Evolutionary conservation across 2,329 filamentous ascomycete species (phyloP), one percentile per base, ranked within the genome.

Genomic region (Botryotinia globosa): DNA sequence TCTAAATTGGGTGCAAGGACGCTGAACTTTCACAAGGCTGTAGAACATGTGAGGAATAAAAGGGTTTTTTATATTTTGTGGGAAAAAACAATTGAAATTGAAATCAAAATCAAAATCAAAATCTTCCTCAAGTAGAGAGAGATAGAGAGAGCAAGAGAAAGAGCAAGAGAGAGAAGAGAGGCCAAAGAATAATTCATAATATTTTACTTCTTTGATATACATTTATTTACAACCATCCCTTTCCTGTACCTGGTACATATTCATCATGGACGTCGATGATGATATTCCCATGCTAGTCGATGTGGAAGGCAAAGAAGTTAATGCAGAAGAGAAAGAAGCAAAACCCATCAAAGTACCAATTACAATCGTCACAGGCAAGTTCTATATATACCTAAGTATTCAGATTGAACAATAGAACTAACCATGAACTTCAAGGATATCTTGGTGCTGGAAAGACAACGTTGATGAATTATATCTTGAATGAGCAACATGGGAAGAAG

Each of bases 391-490:
- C 48, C 25, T 51, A 14, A 10, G 1, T 29, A 25, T 16, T 8
- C 16, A 25, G 9, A 32, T 67, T 25, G 39, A 29, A 58, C 22
- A 8, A 73, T 22, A 62, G 12, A 37, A 59, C 32, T 59, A 59
- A 73, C 34, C 45, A 45, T 29, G 63, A 12, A 42, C 7, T 51
- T n/a, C 29, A 68, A 42, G 94, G 96, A 5, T 99, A 99, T 80
- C 87, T 99, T 6, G 96, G 96, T 29, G 94, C 96, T 14, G 96
- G 96, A 29, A 99, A 99, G 83, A 98, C 95, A 0, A 98, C 95
- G 0, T 83, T 98, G 44, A 85, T 99, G 73, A 98, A 99, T 82
- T 97, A 98, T 81, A 98, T 99, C 74, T 85, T 99, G 69, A 97
- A 92, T 42, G 94, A 94, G 73, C 91, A 95, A 74, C 96, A 99